Conservation (phyloP, 2,329 filamentous ascomycete genomes). For the Scytalidium sp. region DNA sequence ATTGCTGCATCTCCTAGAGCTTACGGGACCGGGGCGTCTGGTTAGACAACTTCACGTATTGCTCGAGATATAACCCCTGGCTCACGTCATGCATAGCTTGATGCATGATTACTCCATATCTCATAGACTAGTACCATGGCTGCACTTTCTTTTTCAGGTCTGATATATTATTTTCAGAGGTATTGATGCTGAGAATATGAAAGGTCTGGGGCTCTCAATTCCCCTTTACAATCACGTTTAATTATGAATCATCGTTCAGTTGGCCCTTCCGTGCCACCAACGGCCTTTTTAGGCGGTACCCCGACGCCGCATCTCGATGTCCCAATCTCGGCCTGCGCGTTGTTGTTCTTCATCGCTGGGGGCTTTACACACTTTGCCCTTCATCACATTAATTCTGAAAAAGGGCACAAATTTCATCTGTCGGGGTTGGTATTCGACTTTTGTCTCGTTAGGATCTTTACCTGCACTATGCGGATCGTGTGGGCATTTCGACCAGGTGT, state of each 20-base stretch:
- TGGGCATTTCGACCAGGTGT: slow-evolving; percentile 51
- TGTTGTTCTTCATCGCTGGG: slow-evolving; percentile 58
- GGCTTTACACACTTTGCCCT: slow-evolving; percentile 59
- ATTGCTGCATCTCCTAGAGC: too few relatives aligned
- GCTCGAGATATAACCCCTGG: too few relatives aligned
- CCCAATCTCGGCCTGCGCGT: slow-evolving; percentile 59
- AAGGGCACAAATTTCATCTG: slow-evolving; percentile 56
- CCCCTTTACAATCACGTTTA: too few relatives aligned
- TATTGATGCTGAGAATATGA: too few relatives aligned
- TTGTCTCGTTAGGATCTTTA: slow-evolving; percentile 50
- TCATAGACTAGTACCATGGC: too few relatives aligned
- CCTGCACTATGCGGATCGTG: slow-evolving; percentile 44
- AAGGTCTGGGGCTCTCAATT: too few relatives aligned
- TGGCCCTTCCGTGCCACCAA: slow-evolving; percentile 8
- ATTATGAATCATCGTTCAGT: background rate
- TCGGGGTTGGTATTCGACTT: slow-evolving; percentile 56
- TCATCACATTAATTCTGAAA: slow-evolving; percentile 47
- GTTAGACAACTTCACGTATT: too few relatives aligned
- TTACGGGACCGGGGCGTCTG: too few relatives aligned
- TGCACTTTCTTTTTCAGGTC: too few relatives aligned
- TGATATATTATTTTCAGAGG: too few relatives aligned
- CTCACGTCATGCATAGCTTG: too few relatives aligned
- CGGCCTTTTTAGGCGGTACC: slow-evolving; percentile 46
- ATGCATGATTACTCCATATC: too few relatives aligned
- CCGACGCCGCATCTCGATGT: slow-evolving; percentile 58